Evolutionary conservation across 1,139 yeast species (phyloP).

Genomic region (Hemisphaericaspora lyxosophila): DNA sequence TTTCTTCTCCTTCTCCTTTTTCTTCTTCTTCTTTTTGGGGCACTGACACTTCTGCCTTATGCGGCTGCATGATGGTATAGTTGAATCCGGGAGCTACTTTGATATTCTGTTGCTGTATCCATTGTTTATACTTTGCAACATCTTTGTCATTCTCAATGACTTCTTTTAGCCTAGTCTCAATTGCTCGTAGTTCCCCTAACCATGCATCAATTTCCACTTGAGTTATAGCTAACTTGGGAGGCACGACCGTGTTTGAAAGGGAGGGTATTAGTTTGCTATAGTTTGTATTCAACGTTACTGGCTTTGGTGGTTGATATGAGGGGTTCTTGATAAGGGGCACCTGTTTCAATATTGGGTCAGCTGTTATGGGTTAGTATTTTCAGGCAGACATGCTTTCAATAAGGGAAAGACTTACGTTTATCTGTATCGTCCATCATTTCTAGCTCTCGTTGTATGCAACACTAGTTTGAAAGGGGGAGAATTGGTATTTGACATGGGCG

Average conservation of each 20-base stretch:
- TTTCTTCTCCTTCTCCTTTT: constrained; percentile 3
- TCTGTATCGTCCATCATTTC: constrained; percentile 20
- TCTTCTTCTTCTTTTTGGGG: constrained; percentile 4
- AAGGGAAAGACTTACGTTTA: constrained; percentile 17
- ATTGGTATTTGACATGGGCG: neutral
- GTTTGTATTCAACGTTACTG: constrained; percentile 53
- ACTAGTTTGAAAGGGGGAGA: neutral
- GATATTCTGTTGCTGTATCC: constrained; percentile 36
- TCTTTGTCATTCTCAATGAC: constrained; percentile 14
- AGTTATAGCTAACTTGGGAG: constrained; percentile 38
- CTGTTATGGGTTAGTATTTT: constrained; percentile 23
- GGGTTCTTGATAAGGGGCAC: constrained; percentile 62
- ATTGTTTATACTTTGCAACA: constrained; percentile 23
- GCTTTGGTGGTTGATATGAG: constrained; percentile 54
- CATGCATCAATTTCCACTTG: constrained; percentile 30
- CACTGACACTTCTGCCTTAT: constrained; percentile 10
- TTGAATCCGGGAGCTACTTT: constrained; percentile 47
- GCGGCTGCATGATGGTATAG: constrained; percentile 38
- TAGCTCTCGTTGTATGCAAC: neutral
- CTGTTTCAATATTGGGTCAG: constrained; percentile 52
- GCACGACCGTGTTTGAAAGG: constrained; percentile 32
- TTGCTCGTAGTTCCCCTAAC: constrained; percentile 25
- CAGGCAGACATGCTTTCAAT: neutral
- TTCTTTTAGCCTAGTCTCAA: constrained; percentile 15
- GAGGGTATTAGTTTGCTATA: constrained; percentile 45